These are phyloP conservation scores for Nicotiana tabacum DNA, from an alignment of 257 asterid species.

Conservation along the genomic window DNA sequence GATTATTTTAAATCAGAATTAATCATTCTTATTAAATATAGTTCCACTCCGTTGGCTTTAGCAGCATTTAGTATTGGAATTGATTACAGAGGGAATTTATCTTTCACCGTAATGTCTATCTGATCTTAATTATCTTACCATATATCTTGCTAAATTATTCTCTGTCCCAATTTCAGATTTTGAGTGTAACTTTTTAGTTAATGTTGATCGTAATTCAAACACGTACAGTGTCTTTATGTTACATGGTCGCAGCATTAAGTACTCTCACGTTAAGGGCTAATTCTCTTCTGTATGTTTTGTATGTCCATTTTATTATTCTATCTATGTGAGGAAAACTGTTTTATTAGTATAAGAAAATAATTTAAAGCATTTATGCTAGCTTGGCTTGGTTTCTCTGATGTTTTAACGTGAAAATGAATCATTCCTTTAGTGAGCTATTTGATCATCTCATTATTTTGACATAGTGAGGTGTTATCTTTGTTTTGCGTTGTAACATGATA, in stretches of 20 bases:
- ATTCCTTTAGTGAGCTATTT: background rate
- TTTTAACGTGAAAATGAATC: background rate
- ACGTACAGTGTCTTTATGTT: background rate
- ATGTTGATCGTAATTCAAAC: no score
- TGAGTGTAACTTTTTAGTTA: no score
- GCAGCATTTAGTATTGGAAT: background rate
- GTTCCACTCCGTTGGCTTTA: background rate
- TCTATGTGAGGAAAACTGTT: background rate
- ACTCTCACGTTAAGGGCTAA: background rate
- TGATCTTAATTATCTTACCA: background rate
- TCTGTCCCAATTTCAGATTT: no score
- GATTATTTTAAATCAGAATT: background rate
- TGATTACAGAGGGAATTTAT: background rate
- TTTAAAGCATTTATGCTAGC: background rate
- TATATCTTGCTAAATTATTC: background rate
- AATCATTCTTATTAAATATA: background rate
- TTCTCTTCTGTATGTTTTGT: background rate
- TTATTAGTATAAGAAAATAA: background rate
- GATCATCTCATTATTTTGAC: background rate
- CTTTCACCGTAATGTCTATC: background rate
- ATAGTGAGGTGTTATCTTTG: background rate
- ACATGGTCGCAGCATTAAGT: background rate
- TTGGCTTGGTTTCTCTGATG: background rate
- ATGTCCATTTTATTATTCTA: background rate
- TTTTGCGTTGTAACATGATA: background rate